Base-by-base conservation (phyloP, 768 basidiomycete species). In the Naganishia friedmannii region DNA sequence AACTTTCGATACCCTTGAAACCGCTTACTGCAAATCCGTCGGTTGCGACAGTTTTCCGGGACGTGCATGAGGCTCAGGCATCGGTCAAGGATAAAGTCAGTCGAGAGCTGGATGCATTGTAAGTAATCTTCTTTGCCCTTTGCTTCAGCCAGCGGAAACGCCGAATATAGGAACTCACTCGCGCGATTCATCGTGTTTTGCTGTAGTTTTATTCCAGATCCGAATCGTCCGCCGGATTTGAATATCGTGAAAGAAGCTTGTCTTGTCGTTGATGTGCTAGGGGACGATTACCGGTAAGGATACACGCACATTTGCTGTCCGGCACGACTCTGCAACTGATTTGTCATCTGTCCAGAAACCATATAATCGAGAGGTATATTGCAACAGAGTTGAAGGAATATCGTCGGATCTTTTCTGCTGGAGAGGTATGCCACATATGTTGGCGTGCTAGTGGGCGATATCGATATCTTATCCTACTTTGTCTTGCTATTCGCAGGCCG, bases 371-470 rank as follows among this genome's bases (percentile, higher is more conserved):
- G 65, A 89, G 93, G 65, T 96, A 96, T 76, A 88, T 92, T 26
- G 87, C 89, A 12, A 85, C 94, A 19, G 92, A 96, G 74, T 85
- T 99, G 29, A 92, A 92, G 78, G 96, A 98, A 78, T 99, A 98
- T 78, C 88, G 93, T 13, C 89, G 93, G 26, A 94, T 99, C 77
- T 98, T 99, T 83, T 88, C 90, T 58, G 87, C 90, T 8, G 88
- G 88, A 6, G 93, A 96, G 73, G 96, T 98, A 81, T 93, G 82
- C 31, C 23, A 74, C 56, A 29, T 6, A 31, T 56, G 8, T n/a
- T 29, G 1, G 3, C 17, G 42, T 28, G 32, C n/a, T 13, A 51
- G 34, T 26, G n/a, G 3, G n/a, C 17, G 42, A 34, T 28, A 23
- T 34, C 21, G 48, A 13, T 53, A 32, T 48, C 39, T 21, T 17